Evolutionary conservation across 1,139 yeast species (phyloP), one percentile per base, ranked within the genome.

Genomic region (Barnettozyma hawaiiensis): DNA sequence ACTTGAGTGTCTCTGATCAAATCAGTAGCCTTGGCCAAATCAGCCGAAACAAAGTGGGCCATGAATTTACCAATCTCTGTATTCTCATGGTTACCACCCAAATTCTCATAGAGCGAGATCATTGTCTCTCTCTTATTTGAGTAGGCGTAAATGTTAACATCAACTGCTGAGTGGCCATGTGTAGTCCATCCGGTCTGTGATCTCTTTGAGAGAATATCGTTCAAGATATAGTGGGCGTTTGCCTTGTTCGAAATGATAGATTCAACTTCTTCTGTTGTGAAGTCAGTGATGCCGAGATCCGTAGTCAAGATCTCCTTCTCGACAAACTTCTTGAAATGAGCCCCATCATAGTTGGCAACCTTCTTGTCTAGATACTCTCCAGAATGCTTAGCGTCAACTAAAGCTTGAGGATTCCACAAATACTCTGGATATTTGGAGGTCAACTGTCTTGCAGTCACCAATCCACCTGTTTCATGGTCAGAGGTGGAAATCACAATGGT

Each of bases 391-490:
- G 85, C 81, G 47, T 78, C 75, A 21, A 69, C 61, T 43, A 87
- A 69, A 14, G 75, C 85, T 53, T 79, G 76, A 5, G 96, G 96
- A 53, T 73, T 75, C 96, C 96, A 86, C 42, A 77, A 55, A 55
- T 85, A 80, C 32, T 79, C 84, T 3, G 85, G 86, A 50, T 78
- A 79, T 12, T 61, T 59, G 26, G 70, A 64, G 8, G 78, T 61
- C 20, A 83, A 65, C 66, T 87, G 96, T 65, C 86, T 76, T 2
- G 94, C 86, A 38, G 84, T 73, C 22, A 78, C 78, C 52, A 87
- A 69, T 2, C 96, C 96, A 49, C 96, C 96, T 33, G 96, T 87
- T 61, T 87, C 96, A 63, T 87, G 96, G 60, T 87, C 96, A 21
- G 92, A 81, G 3, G 95, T 85, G 21, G 89, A 76, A 36, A 87